phyloP scores from a whole-genome alignment of 192 early-diverging fungal genomes.

The Coemansia sp. region DNA sequence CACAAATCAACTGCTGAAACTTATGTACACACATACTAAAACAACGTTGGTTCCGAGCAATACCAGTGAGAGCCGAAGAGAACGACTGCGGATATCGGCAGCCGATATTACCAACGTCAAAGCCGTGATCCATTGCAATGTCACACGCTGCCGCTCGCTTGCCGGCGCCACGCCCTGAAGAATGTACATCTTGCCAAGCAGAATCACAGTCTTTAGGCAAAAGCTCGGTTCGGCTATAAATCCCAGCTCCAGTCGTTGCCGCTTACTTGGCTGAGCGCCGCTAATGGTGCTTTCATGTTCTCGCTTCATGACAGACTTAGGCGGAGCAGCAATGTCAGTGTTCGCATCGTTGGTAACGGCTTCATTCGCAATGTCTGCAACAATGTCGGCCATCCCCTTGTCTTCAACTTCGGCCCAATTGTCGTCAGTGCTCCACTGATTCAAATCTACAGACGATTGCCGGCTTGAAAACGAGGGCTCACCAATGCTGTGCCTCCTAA shows the following conservation, averaged over 20 bases:
- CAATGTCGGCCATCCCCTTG: not conserved
- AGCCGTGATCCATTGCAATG: slow-evolving; percentile 18
- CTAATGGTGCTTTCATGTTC: not conserved
- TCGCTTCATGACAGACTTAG: slow-evolving; percentile 1
- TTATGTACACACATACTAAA: not conserved
- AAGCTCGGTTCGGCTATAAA: slow-evolving; percentile 14
- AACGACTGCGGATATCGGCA: slow-evolving; percentile 27
- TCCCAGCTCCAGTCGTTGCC: not conserved
- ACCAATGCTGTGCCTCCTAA: slow-evolving; percentile 31
- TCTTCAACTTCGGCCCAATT: slow-evolving; percentile 11
- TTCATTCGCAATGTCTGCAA: not conserved
- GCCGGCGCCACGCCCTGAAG: slow-evolving; percentile 19
- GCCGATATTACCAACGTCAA: slow-evolving; percentile 39
- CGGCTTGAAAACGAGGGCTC: not conserved
- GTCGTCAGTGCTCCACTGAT: not conserved
- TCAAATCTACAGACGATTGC: not conserved
- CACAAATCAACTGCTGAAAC: not conserved
- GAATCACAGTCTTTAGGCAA: slow-evolving; percentile 32
- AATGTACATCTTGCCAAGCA: slow-evolving; percentile 33
- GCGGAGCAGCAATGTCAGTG: not conserved
- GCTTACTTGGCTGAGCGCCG: slow-evolving; percentile 6
- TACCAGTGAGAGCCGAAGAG: slow-evolving; percentile 20
- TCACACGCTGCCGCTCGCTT: not conserved
- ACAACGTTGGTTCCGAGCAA: slow-evolving; percentile 22
- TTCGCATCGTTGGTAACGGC: not conserved